phyloP scores from a whole-genome alignment of 768 basidiomycete species.

The Leccinum subtestaceum region DNA sequence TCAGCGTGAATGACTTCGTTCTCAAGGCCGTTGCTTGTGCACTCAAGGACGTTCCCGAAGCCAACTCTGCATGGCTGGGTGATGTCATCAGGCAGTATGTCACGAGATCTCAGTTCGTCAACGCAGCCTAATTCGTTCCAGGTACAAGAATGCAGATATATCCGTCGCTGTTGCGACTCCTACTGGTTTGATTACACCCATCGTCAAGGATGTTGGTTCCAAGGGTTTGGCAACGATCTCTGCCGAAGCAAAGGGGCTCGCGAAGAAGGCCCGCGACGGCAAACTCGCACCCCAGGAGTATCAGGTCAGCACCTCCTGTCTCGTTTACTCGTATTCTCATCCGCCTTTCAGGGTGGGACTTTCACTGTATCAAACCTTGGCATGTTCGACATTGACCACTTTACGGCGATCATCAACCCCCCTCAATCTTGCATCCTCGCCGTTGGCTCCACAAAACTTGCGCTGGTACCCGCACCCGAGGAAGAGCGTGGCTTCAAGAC shows the following conservation, averaged over 20 bases:
- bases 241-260: constrained; percentile 85
- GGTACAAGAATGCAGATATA: constrained; percentile 97
- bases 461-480: constrained; percentile 81
- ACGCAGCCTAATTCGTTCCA: constrained; percentile 24
- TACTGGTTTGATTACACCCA: constrained; percentile 94
- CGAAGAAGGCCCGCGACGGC: constrained; percentile 94
- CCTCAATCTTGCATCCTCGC: constrained; percentile 98
- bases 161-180: constrained; percentile 97
- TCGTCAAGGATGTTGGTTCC: constrained; percentile 87
- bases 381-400: constrained; percentile 94
- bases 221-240: constrained; percentile 95
- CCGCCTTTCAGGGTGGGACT: constrained; percentile 71
- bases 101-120: background rate
- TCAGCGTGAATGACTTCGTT: constrained; percentile 98
- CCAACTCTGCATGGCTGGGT: constrained; percentile 96
- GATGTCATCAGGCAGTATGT: constrained; percentile 92
- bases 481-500: constrained; percentile 96
- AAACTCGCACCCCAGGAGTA: constrained; percentile 95
- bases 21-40: constrained; percentile 93
- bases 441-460: constrained; percentile 83
- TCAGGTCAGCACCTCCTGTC: constrained; percentile 54
- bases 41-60: constrained; percentile 92
- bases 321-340: constrained; percentile 1
- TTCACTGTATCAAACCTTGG: constrained; percentile 99
- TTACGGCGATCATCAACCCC: constrained; percentile 98